Evolutionary conservation across 495 filamentous ascomycete genomes (phyloP).

Genomic region (Annulohypoxylon nitens): DNA sequence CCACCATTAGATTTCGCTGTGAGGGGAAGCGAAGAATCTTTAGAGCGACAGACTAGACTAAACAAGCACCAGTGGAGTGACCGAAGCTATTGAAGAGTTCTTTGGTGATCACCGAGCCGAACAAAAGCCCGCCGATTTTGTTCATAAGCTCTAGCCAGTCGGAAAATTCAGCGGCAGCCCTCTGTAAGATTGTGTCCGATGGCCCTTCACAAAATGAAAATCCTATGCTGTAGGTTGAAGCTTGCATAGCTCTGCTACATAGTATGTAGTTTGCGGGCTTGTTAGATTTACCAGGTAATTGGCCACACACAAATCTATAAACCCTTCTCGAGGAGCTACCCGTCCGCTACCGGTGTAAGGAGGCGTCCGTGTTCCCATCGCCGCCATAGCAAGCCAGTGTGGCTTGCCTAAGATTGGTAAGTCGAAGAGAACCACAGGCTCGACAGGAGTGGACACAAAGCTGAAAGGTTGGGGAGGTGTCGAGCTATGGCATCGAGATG

Average conservation of each 20-base stretch:
- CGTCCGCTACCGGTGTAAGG: constrained; percentile 10
- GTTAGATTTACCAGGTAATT: background rate
- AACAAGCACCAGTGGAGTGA: constrained; percentile 46
- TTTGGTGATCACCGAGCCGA: constrained; percentile 39
- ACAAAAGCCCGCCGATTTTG: constrained; percentile 15
- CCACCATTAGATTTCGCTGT: constrained; percentile 45
- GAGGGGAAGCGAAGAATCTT: constrained; percentile 43
- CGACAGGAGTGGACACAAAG: constrained; percentile 18
- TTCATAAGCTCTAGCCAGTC: constrained; percentile 2
- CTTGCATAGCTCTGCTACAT: background rate
- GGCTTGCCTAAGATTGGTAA: constrained; percentile 30
- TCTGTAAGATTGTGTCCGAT: background rate
- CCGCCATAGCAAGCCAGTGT: constrained; percentile 5
- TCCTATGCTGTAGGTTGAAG: background rate
- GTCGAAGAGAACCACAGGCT: constrained; percentile 31
- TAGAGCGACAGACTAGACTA: constrained; percentile 43
- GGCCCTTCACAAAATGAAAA: constrained; percentile 1
- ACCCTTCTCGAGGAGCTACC: background rate
- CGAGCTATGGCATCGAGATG: constrained; percentile 27
- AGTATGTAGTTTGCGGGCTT: background rate
- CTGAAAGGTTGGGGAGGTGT: constrained; percentile 22
- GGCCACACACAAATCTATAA: background rate
- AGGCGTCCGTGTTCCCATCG: constrained; percentile 18
- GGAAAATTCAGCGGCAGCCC: constrained; percentile 1
- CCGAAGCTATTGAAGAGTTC: constrained; percentile 35